Evolutionary conservation across 1,284 basidiomycete genomes (phyloP), one percentile per base, ranked within the genome.

Genomic region (Irpex sp.): DNA sequence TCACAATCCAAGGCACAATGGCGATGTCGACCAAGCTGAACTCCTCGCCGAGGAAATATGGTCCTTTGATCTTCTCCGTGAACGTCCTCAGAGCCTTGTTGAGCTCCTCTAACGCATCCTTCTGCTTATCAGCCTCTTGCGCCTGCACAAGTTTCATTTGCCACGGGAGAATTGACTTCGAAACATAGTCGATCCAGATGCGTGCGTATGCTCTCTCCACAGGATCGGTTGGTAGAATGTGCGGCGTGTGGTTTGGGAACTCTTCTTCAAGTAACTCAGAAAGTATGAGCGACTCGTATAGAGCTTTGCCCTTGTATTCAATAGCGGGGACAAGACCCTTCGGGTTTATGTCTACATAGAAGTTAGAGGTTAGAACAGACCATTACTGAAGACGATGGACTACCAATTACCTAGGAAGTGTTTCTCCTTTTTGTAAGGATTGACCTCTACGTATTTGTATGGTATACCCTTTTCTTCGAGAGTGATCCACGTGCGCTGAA

Each of bases 341-440:
- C 0, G 88, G 87, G 66, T 87, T 88, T 65, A 89, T 83, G 19
- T 80, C 85, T 81, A 63, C 5, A 11, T 8, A 0, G 19, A 15
- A 13, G 26, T 55, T 15, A 60, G 51, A 4, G 15, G 38, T 44
- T 59, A 15, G 49, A 26, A 13, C 40, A 17, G 48, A 13, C 5
- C 9, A 49, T 2, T n/a, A 31, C 6, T 52, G 57, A 2, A 59
- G 40, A 40, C 19, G 9, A 19, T 1, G 47, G 6, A n/a, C 47
- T 11, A 1, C 36, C 1, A 52, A 63, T 26, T 40, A 83, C 84
- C 80, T 26, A 87, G 76, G 69, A 89, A 85, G 56, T 85, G 79
- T 37, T 82, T 77, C 65, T 88, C 87, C 69, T 90, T 89, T 75
- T 84, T 84, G 78, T 90, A 90, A 0, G 87, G 87, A 70, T 91